A percentile compares a stretch with the other conserved stretches of the same genome.
Conservation (phyloP, 805 yeast species). For the Lipomyces kockii region DNA sequence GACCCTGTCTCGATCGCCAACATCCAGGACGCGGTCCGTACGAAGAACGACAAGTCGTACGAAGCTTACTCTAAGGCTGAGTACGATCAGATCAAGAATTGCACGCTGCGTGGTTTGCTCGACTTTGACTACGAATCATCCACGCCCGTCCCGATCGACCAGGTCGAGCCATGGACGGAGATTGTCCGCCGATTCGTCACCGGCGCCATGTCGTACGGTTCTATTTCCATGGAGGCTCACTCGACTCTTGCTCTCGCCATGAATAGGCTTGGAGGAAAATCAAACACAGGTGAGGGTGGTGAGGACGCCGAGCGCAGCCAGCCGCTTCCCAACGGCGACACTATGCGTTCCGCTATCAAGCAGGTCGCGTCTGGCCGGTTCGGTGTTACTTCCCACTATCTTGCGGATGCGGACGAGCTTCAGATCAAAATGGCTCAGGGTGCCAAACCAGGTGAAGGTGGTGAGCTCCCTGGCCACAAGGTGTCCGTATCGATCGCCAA, state of each 20-base stretch:
- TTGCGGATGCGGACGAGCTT: constrained; percentile 95
- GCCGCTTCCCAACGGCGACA: constrained; percentile 84
- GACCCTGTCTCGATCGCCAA: constrained; percentile 95
- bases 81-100: constrained; percentile 85
- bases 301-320: constrained; percentile 91
- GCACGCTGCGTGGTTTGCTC: constrained; percentile 91
- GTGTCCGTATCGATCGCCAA: constrained; percentile 87
- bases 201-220: constrained; percentile 99
- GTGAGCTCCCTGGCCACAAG: constrained; percentile 95
- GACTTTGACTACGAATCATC: constrained; percentile 82
- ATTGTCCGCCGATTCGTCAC: constrained; percentile 96
- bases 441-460: constrained; percentile 99
- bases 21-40: constrained; percentile 97
- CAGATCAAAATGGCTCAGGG: constrained; percentile 99
- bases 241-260: constrained; percentile 97
- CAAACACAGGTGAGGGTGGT: constrained; percentile 99
- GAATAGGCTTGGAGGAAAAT: constrained; percentile 97
- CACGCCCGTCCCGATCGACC: constrained; percentile 86
- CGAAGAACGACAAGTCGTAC: constrained; percentile 92
- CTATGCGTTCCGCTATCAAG: constrained; percentile 98
- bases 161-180: constrained; percentile 99
- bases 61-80: constrained; percentile 88
- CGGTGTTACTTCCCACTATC: constrained; percentile 94
- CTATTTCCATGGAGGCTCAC: constrained; percentile 98
- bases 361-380: constrained; percentile 98